Conservation (phyloP, 306 rosid species). For the Rubus parviflorus region DNA sequence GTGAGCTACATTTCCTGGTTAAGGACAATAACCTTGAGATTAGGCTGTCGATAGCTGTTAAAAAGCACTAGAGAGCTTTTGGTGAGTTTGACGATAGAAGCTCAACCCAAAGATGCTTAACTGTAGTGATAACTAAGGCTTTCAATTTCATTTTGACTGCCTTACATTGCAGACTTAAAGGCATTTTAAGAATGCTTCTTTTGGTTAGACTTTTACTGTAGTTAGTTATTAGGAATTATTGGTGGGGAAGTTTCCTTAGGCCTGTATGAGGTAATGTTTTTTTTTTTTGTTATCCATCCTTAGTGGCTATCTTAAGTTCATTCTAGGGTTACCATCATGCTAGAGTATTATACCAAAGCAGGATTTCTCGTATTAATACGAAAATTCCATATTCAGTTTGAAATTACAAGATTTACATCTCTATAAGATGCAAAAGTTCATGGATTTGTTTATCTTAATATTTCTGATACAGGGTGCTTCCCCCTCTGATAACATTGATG, state of each 20-base stretch:
- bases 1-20: not conserved
- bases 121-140: not conserved
- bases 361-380: not conserved
- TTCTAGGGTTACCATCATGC: not conserved
- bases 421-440: not conserved
- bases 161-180: not conserved
- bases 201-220: not conserved
- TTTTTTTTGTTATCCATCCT: not conserved
- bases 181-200: not conserved
- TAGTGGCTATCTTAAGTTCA: not conserved
- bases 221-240: not conserved
- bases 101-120: not conserved
- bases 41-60: not conserved
- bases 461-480: slow-evolving; percentile 49
- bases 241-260: not conserved
- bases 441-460: not conserved
- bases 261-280: no score
- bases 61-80: not conserved
- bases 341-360: not conserved
- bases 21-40: not conserved
- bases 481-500: slow-evolving; percentile 33
- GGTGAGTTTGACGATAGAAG: not conserved
- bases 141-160: not conserved
- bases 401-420: not conserved
- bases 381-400: not conserved